These are phyloP conservation scores for Colletotrichum eremochloae DNA, from an alignment of 2,329 filamentous ascomycete species.

Conservation along the genomic window DNA sequence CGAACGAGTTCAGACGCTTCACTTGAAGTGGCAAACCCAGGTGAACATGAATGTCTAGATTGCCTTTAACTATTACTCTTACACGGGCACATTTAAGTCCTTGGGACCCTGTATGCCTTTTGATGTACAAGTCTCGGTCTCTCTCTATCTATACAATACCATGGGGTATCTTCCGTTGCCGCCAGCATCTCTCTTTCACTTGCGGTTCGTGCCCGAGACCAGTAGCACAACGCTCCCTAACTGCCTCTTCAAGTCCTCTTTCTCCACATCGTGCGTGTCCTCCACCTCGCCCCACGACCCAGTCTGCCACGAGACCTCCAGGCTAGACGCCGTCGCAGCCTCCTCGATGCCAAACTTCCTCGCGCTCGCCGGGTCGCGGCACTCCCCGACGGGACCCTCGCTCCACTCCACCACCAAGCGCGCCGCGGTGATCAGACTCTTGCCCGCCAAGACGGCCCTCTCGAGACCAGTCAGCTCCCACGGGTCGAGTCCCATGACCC, in stretches of 20 bases:
- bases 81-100: neutral
- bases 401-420: constrained; percentile 91
- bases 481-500: constrained; percentile 78
- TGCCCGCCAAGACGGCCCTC: constrained; percentile 84
- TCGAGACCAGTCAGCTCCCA: constrained; percentile 92
- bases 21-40: neutral
- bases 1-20: neutral
- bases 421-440: constrained; percentile 84
- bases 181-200: constrained; percentile 1
- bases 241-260: constrained; percentile 89
- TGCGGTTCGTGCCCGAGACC: constrained; percentile 70
- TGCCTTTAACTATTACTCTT: neutral
- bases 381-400: constrained; percentile 67
- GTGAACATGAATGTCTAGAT: neutral
- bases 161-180: no score
- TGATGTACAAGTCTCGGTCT: neutral
- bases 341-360: constrained; percentile 82
- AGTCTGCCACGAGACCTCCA: constrained; percentile 94
- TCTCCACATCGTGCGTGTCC: constrained; percentile 96
- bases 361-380: constrained; percentile 48
- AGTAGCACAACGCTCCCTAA: constrained; percentile 88
- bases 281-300: constrained; percentile 96
- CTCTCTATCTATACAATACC: constrained; percentile 4
- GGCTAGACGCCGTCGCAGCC: constrained; percentile 80
- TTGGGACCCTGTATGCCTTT: neutral